These are phyloP conservation scores for Exophiala mesophila DNA, from an alignment of 2,329 filamentous ascomycete genomes.

Conservation along the genomic window DNA sequence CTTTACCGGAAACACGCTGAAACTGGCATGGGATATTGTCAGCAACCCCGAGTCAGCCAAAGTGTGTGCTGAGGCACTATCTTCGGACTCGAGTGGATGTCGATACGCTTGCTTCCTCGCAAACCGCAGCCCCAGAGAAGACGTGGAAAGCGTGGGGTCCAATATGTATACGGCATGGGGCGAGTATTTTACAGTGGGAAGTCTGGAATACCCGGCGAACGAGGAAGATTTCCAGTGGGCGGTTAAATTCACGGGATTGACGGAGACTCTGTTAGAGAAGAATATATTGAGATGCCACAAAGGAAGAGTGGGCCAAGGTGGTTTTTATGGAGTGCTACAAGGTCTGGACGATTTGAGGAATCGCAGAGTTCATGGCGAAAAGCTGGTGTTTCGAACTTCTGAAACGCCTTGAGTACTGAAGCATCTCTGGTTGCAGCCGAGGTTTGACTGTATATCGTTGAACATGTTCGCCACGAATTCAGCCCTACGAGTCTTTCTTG, in stretches of 20 bases:
- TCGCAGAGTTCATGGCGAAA: slow-evolving; percentile 43
- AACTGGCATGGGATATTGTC: slow-evolving; percentile 3
- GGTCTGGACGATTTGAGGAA: slow-evolving; percentile 42
- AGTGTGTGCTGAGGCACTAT: background rate
- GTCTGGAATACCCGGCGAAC: background rate
- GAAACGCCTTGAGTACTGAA: slow-evolving; percentile 8
- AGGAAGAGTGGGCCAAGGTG: slow-evolving; percentile 35
- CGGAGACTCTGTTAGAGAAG: slow-evolving; percentile 32
- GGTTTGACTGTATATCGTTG: too few relatives aligned
- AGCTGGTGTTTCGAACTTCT: slow-evolving; percentile 43
- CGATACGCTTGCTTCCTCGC: background rate
- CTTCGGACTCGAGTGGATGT: slow-evolving; percentile 1
- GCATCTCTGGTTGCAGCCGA: too few relatives aligned
- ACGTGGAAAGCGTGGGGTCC: slow-evolving; percentile 3
- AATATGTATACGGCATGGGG: slow-evolving; percentile 6
- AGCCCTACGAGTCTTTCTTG: too few relatives aligned
- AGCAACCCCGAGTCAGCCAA: background rate
- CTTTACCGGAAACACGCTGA: background rate
- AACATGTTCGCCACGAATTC: too few relatives aligned
- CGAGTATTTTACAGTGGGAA: background rate
- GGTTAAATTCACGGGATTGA: background rate
- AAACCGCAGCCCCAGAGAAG: slow-evolving; percentile 1
- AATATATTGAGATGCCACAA: slow-evolving; percentile 43
- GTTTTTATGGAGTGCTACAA: slow-evolving; percentile 41
- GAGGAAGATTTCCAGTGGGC: slow-evolving; percentile 2